Base-by-base conservation (phyloP, 2,329 filamentous ascomycete genomes). In the Verticillium nonalfalfae region DNA sequence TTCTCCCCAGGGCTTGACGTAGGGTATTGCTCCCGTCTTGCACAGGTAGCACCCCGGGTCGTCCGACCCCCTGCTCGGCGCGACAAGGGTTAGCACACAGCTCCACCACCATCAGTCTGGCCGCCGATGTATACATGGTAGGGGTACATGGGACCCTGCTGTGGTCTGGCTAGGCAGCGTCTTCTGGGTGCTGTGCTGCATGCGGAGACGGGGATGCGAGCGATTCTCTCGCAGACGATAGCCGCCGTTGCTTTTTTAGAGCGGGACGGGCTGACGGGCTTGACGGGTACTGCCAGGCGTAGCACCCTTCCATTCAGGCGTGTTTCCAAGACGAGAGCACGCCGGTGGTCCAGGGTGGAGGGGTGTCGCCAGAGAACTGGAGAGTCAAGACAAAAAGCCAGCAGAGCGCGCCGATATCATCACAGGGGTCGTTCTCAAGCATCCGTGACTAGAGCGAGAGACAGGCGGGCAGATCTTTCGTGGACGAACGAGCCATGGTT, bases 161-260 rank as follows among this genome's bases (percentile, higher is more conserved):
- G n/a, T 50, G 18, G n/a, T 15, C 39, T 21, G 40, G 40, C 9
- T 50, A 18, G 40, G 40, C 40, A 50, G 40, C 40, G 21, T 21
- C n/a, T 50, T 21, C 18, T 21, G 40, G 40, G 40, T 50, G 40
- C 40, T 50, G 40, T 50, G 40, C 40, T 50, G 61, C 61, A 63
- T 63, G 61, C 63, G 63, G 62, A 58, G 56, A 59, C 62, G 61
- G 56, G 62, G 62, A 54, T 59, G 56, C 57, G 58, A 54, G 35
- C 45, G 56, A 60, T 62, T 64, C 40, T 26, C 52, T 63, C 61
- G 58, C 59, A 63, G 62, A 33, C 59, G 63, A 63, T 64, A 64
- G 63, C 63, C 63, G 63, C 63, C 63, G 52, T 60, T 57, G 62
- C 62, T n/a, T 26, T 62, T 56, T 57, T 59, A 54, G 18, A 50